Conservation (phyloP, 2,329 filamentous ascomycete species). For the Cercospora sojina region DNA sequence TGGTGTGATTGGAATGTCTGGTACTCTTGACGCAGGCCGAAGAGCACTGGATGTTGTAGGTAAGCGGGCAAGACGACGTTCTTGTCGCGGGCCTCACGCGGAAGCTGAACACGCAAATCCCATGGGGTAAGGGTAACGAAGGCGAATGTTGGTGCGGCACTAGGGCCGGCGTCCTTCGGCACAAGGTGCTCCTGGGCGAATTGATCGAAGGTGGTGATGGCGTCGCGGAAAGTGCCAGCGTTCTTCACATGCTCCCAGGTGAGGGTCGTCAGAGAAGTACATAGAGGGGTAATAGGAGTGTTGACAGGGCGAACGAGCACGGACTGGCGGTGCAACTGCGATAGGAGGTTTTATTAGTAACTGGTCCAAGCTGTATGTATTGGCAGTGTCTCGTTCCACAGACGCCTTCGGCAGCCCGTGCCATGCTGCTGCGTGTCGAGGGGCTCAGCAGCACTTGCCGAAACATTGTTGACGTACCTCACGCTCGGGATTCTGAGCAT, state of each 20-base stretch:
- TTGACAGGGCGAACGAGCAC: slow-evolving; percentile 98
- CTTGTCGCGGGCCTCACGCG: slow-evolving; percentile 96
- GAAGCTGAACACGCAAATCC: slow-evolving; percentile 96
- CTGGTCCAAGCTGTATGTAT: slow-evolving; percentile 24
- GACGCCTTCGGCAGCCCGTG: slow-evolving; percentile 18
- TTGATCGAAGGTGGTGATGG: slow-evolving; percentile 88
- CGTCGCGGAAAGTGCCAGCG: slow-evolving; percentile 94
- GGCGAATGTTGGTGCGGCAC: slow-evolving; percentile 68
- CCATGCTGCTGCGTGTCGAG: slow-evolving; percentile 7
- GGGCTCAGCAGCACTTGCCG: not conserved
- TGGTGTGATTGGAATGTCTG: slow-evolving; percentile 98
- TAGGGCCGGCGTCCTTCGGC: slow-evolving; percentile 68
- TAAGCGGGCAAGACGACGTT: slow-evolving; percentile 94
- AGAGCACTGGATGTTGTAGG: slow-evolving; percentile 94
- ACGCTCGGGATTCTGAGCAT: slow-evolving; percentile 37
- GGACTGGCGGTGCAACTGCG: slow-evolving; percentile 86
- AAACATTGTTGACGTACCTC: slow-evolving; percentile 33
- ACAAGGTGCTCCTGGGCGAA: slow-evolving; percentile 91
- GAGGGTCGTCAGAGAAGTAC: slow-evolving; percentile 95
- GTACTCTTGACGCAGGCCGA: slow-evolving; percentile 95
- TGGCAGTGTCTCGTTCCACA: slow-evolving; percentile 30
- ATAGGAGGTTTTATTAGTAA: slow-evolving; percentile 27
- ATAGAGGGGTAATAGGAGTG: slow-evolving; percentile 95
- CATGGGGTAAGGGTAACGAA: slow-evolving; percentile 98
- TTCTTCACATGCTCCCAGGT: slow-evolving; percentile 99